Evolutionary conservation across 192 early-diverging fungal genomes (phyloP), one percentile per base, ranked within the genome.

Genomic region (Ambispora gerdemannii): DNA sequence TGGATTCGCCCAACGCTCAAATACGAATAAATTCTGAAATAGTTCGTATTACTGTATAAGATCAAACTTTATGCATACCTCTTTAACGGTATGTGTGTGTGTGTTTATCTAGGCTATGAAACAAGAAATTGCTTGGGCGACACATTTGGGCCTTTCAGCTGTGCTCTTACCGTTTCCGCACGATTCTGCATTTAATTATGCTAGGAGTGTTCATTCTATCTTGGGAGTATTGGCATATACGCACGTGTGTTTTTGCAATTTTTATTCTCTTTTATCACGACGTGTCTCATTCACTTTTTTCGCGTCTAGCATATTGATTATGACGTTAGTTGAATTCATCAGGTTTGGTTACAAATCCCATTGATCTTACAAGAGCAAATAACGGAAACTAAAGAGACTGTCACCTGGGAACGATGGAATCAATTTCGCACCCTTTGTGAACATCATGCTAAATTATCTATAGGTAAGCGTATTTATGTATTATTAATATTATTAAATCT

Each of bases 351-450:
- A 24, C 82, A 82, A 17, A 76, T 91, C 13, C 80, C 80, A 3
- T 30, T 85, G 19, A 47, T 63, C 1, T 74, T 73, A 17, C 43
- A 51, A 4, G 31, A 66, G 38, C 25, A 73, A 11, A 22, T 51
- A 0, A 67, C 72, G 30, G 58, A 67, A 10, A n/a, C 67, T 1
- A 72, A 75, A 22, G 79, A 74, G 0, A 76, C 73, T 49, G 73
- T 69, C 22, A 76, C 19, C 8, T 98, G 96, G 96, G 69, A 80
- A 53, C 69, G 74, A 32, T 98, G 95, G 95, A 95, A 93, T 66
- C 72, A 75, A 19, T 55, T 97, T n/a, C 82, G 90, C 19, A 83
- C 82, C 34, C 77, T 95, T 62, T 86, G 88, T 52, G 84, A 86
- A 56, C 83, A 90, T 75, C 82, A 87, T 32, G 51, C 86, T 3